Conservation (phyloP, 768 basidiomycete species). For the Pulveroboletus sp. region DNA sequence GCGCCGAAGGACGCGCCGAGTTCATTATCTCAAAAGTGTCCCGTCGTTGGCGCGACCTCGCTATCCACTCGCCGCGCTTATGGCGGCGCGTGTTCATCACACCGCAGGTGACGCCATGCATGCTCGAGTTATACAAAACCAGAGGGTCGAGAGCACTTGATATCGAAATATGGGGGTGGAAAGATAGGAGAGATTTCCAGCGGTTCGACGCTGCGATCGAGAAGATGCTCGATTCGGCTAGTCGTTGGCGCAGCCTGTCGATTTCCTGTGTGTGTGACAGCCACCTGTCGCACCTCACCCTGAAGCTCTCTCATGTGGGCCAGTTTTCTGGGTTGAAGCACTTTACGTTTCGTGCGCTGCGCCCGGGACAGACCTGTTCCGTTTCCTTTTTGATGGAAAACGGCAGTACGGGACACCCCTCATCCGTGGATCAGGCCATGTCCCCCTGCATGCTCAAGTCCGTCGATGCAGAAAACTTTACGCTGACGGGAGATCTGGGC, state of each 20-base stretch:
- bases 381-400: constrained; percentile 23
- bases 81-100: constrained; percentile 28
- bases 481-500: constrained; percentile 17
- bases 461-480: constrained; percentile 29
- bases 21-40: constrained; percentile 29
- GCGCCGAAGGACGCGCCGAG: constrained; percentile 18
- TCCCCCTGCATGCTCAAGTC: constrained; percentile 21
- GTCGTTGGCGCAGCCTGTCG: constrained; percentile 28
- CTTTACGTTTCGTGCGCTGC: constrained; percentile 29
- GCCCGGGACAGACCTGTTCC: constrained; percentile 29
- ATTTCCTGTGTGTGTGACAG: constrained; percentile 27
- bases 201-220: constrained; percentile 27
- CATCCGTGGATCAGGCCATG: neutral
- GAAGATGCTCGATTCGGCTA: constrained; percentile 23
- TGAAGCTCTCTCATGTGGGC: constrained; percentile 21
- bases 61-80: constrained; percentile 28
- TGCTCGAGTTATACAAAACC: constrained; percentile 25
- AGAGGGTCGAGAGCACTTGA: constrained; percentile 26
- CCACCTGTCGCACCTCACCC: constrained; percentile 27
- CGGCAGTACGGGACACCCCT: constrained; percentile 3
- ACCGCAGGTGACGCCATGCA: constrained; percentile 15
- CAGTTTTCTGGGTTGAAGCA: constrained; percentile 24
- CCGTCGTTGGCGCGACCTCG: constrained; percentile 32
- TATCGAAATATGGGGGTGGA: constrained; percentile 27
- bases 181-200: constrained; percentile 31